Evolutionary conservation across 1,284 basidiomycete genomes (phyloP), one percentile per base, ranked within the genome.

Genomic region (Anthracocystis setariae): DNA sequence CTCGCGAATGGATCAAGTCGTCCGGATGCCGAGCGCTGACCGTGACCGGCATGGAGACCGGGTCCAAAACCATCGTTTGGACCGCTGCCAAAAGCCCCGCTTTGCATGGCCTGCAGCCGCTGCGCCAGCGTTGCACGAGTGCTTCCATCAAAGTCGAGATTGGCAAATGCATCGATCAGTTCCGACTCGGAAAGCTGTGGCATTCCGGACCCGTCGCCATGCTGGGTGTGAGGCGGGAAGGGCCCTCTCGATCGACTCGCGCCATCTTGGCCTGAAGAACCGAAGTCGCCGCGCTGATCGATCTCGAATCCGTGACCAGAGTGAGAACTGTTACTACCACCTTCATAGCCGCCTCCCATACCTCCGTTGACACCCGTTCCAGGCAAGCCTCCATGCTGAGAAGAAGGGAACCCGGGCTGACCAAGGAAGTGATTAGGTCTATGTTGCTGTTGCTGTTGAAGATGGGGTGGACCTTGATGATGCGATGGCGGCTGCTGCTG

Each of bases 71-170:
- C 52, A 27, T 45, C 50, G 18, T 45, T 33, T 8, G 15, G 8
- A 33, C 32, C 32, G 8, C 32, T 33, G 32, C 32, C 32, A 8
- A 8, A 15, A 33, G 35, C 35, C 13, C 35, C 40, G 23, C 18
- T 9, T 15, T 59, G 66, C 29, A 54, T 32, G 3, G 50, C 66
- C 37, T 60, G 53, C 48, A 67, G 18, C 1, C 61, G 32, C 39
- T 63, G 54, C 5, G 64, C 61, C 20, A 61, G 44, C 15, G 64
- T 53, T 3, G 52, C 37, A 3, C 60, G 50, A 2, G 53, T 48
- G 27, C 48, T 45, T 17, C 62, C 65, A 46, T 71, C 73, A 37
- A 67, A 63, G n/a, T 66, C 61, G 21, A 69, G 58, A 7, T 57
- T 52, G 12, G 64, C 64, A 23, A 74, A 65, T 1, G 68, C 64